Evolutionary conservation across 345 rosid genomes (phyloP).

Genomic region (Euphorbia tirucalli): DNA sequence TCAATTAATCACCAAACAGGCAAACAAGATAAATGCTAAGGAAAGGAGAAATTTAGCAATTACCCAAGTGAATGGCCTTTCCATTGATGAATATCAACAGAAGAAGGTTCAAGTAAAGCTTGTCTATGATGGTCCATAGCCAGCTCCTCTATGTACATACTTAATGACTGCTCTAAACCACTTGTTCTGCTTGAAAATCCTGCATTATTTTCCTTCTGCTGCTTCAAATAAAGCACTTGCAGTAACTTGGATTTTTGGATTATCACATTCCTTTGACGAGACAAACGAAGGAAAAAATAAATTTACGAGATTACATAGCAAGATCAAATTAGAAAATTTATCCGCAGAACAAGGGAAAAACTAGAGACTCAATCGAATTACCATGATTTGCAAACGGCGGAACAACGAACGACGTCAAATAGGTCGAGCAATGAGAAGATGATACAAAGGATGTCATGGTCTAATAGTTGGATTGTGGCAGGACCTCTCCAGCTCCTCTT

Average conservation of each 20-base stretch:
- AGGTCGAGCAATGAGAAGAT: constrained; percentile 72
- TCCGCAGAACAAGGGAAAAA: neutral
- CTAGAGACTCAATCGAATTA: constrained; percentile 19
- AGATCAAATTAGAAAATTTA: neutral
- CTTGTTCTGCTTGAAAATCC: constrained; percentile 14
- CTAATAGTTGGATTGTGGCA: constrained; percentile 42
- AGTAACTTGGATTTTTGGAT: constrained; percentile 53
- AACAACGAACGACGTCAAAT: constrained; percentile 74
- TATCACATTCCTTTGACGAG: constrained; percentile 44
- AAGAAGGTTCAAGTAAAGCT: constrained; percentile 47
- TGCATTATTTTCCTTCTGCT: constrained; percentile 17
- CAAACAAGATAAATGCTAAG: neutral
- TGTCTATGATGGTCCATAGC: constrained; percentile 65
- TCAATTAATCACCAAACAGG: neutral
- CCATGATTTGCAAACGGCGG: constrained; percentile 82
- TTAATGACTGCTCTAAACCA: constrained; percentile 36
- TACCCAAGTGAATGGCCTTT: constrained; percentile 76
- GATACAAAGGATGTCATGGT: constrained; percentile 52
- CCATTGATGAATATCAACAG: constrained; percentile 65
- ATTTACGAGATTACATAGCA: neutral
- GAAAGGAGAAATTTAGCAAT: neutral
- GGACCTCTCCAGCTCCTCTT: constrained; percentile 38
- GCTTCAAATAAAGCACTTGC: constrained; percentile 49
- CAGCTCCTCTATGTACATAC: constrained; percentile 42
- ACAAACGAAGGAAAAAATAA: neutral